Conservation (phyloP, 805 yeast genomes). For the Brettanomyces nanus region DNA sequence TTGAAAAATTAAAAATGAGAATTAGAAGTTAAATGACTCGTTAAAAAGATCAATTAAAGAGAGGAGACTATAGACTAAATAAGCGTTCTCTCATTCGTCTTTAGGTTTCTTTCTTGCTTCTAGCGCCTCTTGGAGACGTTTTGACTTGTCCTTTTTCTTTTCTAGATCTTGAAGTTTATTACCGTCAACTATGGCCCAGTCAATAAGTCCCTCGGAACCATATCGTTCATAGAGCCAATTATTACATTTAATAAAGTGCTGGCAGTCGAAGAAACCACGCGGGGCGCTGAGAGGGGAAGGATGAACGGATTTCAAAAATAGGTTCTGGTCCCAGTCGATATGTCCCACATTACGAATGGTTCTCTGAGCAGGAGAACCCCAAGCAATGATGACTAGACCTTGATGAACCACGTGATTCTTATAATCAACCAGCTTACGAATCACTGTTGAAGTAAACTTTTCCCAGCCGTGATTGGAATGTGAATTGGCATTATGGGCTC, state of each 20-base stretch:
- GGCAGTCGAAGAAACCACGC: conserved; percentile 73
- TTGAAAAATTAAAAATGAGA: too few species aligned
- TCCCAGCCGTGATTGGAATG: conserved; percentile 94
- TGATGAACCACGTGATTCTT: conserved; percentile 30
- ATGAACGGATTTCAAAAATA: conserved; percentile 70
- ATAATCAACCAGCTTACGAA: conserved; percentile 42
- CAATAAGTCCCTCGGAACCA: conserved; percentile 19
- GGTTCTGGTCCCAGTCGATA: conserved; percentile 27
- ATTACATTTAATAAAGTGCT: conserved; percentile 69
- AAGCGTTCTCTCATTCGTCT: not conserved
- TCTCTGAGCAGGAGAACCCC: conserved; percentile 39
- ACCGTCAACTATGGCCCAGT: conserved; percentile 18
- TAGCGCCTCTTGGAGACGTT: too few species aligned
- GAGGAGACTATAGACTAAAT: not conserved
- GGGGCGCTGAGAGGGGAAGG: conserved; percentile 94
- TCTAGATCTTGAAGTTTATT: conserved; percentile 1
- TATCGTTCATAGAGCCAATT: conserved; percentile 55
- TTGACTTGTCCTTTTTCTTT: too few species aligned
- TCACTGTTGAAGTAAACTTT: conserved; percentile 66
- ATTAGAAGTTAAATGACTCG: too few species aligned
- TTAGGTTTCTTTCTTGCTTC: not conserved
- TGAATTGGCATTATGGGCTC: conserved; percentile 88
- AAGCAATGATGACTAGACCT: conserved; percentile 69
- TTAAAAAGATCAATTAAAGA: not conserved
- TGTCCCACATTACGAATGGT: conserved; percentile 24